Evolutionary conservation across 257 asterid species (phyloP), one percentile per base, ranked within the genome.

Genomic region (Solanum gandarillasii): DNA sequence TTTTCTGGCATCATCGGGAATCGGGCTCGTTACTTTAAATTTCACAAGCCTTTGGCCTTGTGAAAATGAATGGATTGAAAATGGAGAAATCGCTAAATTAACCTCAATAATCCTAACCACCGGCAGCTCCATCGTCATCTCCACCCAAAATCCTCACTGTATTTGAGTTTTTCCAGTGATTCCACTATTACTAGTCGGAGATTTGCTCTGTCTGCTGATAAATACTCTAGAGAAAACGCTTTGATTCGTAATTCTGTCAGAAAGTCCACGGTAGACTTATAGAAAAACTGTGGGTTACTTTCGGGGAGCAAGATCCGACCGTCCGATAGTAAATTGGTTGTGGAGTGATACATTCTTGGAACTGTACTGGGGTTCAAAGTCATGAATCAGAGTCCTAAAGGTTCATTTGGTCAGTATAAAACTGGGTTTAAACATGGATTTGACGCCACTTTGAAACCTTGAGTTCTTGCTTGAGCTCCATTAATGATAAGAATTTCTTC

Each of bases 311-410:
- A 46, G 86, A 96, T 87, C 86, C 98, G 93, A 68, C 98, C 98
- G 90, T 96, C 99, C 52, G 98, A 98, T 84, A 96, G 86, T 88
- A 96, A 90, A 83, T 94, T 96, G 58, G 99, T 98, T 55, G 99
- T 95, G 32, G 99, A 96, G 4, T 96, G 98, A 43, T 96, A 96
- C 99, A 96, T 88, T 87, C 99, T 89, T 2, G 98, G 97, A 2
- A 95, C 87, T 38, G 94, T 32, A 5, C 94, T 94, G 0, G 98
- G 94, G 7, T 85, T 94, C 20, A 96, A 89, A 21, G 97, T 92
- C 97, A 96, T 94, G 90, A 95, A 94, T 55, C 97, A 95, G 85
- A 95, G 95, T 20, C 98, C 98, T 3, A 73, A 52, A 1, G 98
- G 98, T 39, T 96, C 93, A 10, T 88, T 94, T 65, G 98, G 99